Conservation (phyloP, 169 alveolate genomes). For the Cytauxzoon felis region DNA sequence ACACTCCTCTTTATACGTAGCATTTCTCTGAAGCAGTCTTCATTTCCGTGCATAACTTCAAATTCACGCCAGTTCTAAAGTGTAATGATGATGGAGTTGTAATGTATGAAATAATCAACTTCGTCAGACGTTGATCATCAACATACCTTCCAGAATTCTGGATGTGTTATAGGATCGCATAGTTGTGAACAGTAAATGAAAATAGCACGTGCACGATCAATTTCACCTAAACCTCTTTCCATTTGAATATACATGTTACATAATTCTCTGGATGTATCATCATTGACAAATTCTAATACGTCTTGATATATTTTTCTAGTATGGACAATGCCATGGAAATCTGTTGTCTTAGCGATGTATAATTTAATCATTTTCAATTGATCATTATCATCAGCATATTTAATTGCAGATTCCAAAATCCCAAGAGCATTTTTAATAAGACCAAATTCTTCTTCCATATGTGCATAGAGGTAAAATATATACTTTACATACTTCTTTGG, state of each 20-base stretch:
- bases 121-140: background rate
- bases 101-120: background rate
- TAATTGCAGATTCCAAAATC: constrained; percentile 82
- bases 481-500: constrained; percentile 77
- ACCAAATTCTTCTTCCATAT: constrained; percentile 91
- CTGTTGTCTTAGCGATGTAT: constrained; percentile 85
- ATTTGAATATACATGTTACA: constrained; percentile 85
- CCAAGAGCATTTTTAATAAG: constrained; percentile 83
- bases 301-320: constrained; percentile 80
- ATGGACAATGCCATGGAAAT: constrained; percentile 86
- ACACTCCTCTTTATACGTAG: constrained; percentile 70
- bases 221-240: constrained; percentile 90
- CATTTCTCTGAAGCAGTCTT: constrained; percentile 88
- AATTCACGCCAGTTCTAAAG: constrained; percentile 85
- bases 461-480: constrained; percentile 77
- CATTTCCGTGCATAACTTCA: constrained; percentile 90
- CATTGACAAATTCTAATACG: constrained; percentile 64
- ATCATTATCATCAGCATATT: constrained; percentile 74
- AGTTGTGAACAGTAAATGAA: constrained; percentile 82
- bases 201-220: constrained; percentile 90
- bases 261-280: constrained; percentile 74
- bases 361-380: constrained; percentile 78
- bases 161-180: constrained; percentile 83
- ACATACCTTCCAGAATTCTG: constrained; percentile 69
- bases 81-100: background rate